phyloP scores from a whole-genome alignment of 306 rosid species.

The Begonia loranthoides region DNA sequence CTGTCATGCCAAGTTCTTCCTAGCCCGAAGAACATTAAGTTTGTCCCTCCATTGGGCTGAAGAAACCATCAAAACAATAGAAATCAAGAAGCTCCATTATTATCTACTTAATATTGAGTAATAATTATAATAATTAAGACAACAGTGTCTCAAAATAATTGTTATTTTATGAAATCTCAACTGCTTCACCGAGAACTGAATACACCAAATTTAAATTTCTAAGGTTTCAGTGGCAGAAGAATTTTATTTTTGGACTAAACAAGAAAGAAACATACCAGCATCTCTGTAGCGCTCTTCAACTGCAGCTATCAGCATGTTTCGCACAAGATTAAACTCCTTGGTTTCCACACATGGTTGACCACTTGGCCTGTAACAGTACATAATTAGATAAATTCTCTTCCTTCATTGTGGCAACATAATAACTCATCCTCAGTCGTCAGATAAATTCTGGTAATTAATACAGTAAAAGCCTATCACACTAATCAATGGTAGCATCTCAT shows the following conservation, averaged over 20 bases:
- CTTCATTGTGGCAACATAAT: too few relatives aligned
- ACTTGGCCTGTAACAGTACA: conserved; percentile 48
- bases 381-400: neutral
- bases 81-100: too few relatives aligned
- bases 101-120: neutral
- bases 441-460: too few relatives aligned
- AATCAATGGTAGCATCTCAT: too few relatives aligned
- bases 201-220: too few relatives aligned
- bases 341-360: conserved; percentile 81
- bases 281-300: conserved; percentile 90
- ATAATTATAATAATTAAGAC: neutral
- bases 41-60: conserved; percentile 63
- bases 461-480: too few relatives aligned
- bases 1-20: conserved; percentile 31
- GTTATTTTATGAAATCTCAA: too few relatives aligned
- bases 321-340: conserved; percentile 66
- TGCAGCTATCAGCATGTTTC: conserved; percentile 89
- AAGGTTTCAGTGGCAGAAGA: too few relatives aligned
- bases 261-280: conserved; percentile 48
- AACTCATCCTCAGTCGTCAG: too few relatives aligned
- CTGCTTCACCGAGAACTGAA: too few relatives aligned
- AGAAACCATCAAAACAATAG: neutral
- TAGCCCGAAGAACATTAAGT: conserved; percentile 39
- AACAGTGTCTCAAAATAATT: neutral
- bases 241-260: neutral